Conservation (phyloP, 371 early-diverging fungal species). For the Basidiobolus heterosporus region DNA sequence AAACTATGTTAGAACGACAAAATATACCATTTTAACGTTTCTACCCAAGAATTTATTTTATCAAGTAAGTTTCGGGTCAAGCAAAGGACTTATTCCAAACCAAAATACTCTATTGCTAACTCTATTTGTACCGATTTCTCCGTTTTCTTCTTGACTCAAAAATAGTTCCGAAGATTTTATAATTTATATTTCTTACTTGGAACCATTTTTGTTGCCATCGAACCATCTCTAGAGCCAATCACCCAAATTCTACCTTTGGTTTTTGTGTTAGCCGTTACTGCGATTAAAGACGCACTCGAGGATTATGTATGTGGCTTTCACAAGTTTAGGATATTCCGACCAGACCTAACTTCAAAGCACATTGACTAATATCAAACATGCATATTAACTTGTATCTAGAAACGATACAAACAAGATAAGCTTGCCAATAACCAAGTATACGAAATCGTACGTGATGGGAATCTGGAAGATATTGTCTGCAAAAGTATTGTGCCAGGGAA, state of each 20-base stretch:
- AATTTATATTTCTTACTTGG: conserved; percentile 63
- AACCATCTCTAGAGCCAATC: conserved; percentile 36
- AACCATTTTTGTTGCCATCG: conserved; percentile 45
- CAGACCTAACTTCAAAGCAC: neutral
- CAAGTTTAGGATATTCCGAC: neutral
- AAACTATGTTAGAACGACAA: conserved; percentile 63
- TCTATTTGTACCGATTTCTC: no score
- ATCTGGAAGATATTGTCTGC: conserved; percentile 22
- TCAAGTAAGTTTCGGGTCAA: conserved; percentile 72
- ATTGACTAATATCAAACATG: neutral
- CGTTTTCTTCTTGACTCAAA: conserved; percentile 53
- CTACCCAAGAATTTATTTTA: conserved; percentile 73
- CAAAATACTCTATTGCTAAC: conserved; percentile 11
- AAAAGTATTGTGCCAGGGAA: conserved; percentile 62
- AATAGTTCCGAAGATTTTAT: conserved; percentile 54
- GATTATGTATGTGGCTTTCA: conserved; percentile 37
- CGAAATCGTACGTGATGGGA: conserved; percentile 11
- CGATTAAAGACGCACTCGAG: conserved; percentile 71
- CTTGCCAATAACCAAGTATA: conserved; percentile 13
- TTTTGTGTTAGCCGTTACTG: conserved; percentile 51
- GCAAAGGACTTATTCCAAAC: conserved; percentile 26
- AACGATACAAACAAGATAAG: conserved; percentile 17
- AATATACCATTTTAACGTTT: conserved; percentile 73
- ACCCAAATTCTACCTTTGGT: conserved; percentile 60
- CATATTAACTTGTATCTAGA: conserved; percentile 3